Base-by-base conservation (phyloP, 495 filamentous ascomycete species). In the Pyrenula massariospora region DNA sequence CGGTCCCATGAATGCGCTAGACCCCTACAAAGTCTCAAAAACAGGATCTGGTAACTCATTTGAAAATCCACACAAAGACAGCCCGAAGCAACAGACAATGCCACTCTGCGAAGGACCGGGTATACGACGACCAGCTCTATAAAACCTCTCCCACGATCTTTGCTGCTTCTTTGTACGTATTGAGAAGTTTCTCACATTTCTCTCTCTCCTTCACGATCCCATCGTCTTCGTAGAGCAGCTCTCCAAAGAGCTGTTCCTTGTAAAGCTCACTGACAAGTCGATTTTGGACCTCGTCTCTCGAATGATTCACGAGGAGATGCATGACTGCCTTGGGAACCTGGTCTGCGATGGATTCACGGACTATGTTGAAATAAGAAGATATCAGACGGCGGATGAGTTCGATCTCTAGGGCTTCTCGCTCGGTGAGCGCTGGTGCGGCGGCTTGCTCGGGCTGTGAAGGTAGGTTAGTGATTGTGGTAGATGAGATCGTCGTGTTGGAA, bases 281-380 rank as follows among this genome's bases (percentile, higher is more conserved):
- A 68, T 98, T 98, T 69, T 98, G 93, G 25, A 98, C 90, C 2
- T 88, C 91, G 59, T 98, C 93, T 68, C 96, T 98, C 69, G 88
- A 93, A 72, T 95, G 88, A 70, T 98, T 97, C 62, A 98, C 93
- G 50, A 98, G 83, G 11, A 98, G 84, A 65, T 98, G 93, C 93
- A 98, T 98, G 62, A 98, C 86, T 1, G 93, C 93, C 73, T 98
- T 98, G 52, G 93, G 93, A 20, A 98, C 94, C 70, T 97, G 92
- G 65, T 98, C 93, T 22, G 92, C 92, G 62, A 96, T 96, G 42
- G 88, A 89, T 66, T 98, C 93, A 54, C 93, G 87, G 11, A 98
- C 93, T 61, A 98, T 98, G 64, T 95, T 91, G 77, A 98, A 98
- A 70, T 98, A 98, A 1, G 90, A 96, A 54, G 87, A 91, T 62